Base-by-base conservation (phyloP, 495 filamentous ascomycete species). In the Hypoxylon fuscum region DNA sequence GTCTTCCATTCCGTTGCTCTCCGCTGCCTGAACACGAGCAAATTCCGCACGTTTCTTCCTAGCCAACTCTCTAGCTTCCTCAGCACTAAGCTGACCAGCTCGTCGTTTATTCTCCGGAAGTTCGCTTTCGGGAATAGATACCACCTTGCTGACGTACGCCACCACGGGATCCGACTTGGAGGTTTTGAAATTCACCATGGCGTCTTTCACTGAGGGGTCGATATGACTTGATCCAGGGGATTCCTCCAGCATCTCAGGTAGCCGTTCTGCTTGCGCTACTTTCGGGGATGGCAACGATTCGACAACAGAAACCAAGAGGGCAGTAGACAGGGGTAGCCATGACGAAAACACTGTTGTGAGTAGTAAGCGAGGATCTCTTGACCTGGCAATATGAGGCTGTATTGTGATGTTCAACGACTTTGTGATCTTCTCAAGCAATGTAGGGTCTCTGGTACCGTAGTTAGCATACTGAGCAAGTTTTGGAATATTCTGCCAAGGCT, bases 81-180 rank as follows among this genome's bases (percentile, higher is more conserved):
- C 96, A 0, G 90, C 87, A 48, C 85, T 94, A 66, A 99, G 82
- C 23, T 85, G 81, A 0, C 89, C 88, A 23, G 79, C 77, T 60
- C 88, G 85, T 22, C 90, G 85, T 69, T 87, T 94, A 59, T 93
- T 92, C 47, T 91, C 81, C 1, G 87, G 86, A 14, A 99, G 81
- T 59, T 98, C 93, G 68, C 91, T 97, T 67, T 93, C 91, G 1
- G 91, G 93, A 14, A 98, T 85, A 1, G 95, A 92, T 17, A 97
- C 90, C 93, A 99, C 96, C 74, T 99, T 99, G 75, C 93, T 97
- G 37, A 99, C 92, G 64, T 96, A 99, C 8, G 93, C 95, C 5
- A 98, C 91, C 2, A 96, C 87, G 1, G 95, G 94, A 43, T 89
- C 88, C 0, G 85, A 81, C 7, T 82, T 74, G 1, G 74, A 76